Evolutionary conservation across 192 early-diverging fungal species (phyloP), one percentile per base, ranked within the genome.

Genomic region (Radiomyces spectabilis): DNA sequence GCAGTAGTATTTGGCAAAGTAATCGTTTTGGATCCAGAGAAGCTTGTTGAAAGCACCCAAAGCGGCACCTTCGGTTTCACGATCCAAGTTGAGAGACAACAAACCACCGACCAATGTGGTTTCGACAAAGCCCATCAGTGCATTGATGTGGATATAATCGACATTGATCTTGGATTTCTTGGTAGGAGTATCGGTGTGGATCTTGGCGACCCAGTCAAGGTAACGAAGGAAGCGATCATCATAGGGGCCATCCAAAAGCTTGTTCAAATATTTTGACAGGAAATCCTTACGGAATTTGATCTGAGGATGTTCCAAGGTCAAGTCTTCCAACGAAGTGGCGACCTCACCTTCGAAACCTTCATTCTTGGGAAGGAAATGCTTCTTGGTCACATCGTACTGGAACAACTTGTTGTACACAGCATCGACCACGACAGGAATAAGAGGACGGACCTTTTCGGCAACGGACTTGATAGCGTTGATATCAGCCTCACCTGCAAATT

Each of bases 21-120:
- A 71, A 56, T 91, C 89, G 55, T 84, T 91, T 72, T 91, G 89
- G 41, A 91, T 73, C 89, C 89, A 91, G 29, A 91, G 77, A 39
- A 91, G 68, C 69, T 90, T 91, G 58, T 73, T 78, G 53, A 86
- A 91, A 4, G 88, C 89, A n/a, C 69, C 62, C 25, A 87, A 71
- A 39, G 73, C 75, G 29, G 69, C 63, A 38, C 76, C 63, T 22
- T 82, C 69, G 0, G 73, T 76, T 7, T 75, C 77, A 9, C 71
- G 64, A 31, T 86, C 82, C 43, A 82, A 54, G 31, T 72, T 66
- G 26, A 73, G 40, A 12, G 74, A 73, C 51, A 73, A 61, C 49
- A 84, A 33, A 7, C 74, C 79, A 15, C 71, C 80, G 3, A 79
- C 66, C 30, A 85, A 56, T 18, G 73, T 71, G 0, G 71, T 62